Conservation (phyloP, 345 rosid species). For the Aurinia saxatilis region DNA sequence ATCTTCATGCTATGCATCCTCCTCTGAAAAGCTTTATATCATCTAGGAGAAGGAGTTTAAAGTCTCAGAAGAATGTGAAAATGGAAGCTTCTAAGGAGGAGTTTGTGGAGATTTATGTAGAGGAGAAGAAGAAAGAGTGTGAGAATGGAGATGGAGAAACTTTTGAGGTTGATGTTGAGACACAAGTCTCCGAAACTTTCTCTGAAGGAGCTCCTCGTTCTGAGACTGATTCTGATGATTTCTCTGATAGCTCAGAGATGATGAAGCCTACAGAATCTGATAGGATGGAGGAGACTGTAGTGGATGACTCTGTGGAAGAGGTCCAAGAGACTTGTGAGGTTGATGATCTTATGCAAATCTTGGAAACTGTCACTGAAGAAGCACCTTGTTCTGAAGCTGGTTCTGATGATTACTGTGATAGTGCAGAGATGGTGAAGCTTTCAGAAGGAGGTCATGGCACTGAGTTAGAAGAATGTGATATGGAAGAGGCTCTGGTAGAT, state of each 20-base stretch:
- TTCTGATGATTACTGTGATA: slow-evolving; percentile 20
- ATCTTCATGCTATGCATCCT: slow-evolving; percentile 49
- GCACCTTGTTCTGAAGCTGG: slow-evolving; percentile 34
- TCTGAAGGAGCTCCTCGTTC: slow-evolving; percentile 36
- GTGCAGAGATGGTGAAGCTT: not conserved
- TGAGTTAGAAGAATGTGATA: not conserved
- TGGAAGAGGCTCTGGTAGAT: slow-evolving; percentile 2
- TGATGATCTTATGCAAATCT: slow-evolving; percentile 23
- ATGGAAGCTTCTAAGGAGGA: slow-evolving; percentile 30
- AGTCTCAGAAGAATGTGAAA: slow-evolving; percentile 47
- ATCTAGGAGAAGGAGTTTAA: slow-evolving; percentile 51
- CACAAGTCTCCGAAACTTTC: slow-evolving; percentile 28
- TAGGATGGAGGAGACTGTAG: slow-evolving; percentile 1
- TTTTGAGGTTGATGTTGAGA: slow-evolving; percentile 12
- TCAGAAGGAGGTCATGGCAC: slow-evolving; percentile 7
- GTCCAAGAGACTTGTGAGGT: not conserved
- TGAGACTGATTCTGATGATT: slow-evolving; percentile 30
- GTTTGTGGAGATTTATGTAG: slow-evolving; percentile 39
- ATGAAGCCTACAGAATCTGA: not conserved
- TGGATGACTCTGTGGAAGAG: slow-evolving; percentile 1
- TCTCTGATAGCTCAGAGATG: slow-evolving; percentile 12
- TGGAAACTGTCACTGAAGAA: slow-evolving; percentile 32
- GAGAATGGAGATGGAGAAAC: slow-evolving; percentile 8
- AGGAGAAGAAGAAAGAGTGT: slow-evolving; percentile 23
- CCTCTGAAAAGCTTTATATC: slow-evolving; percentile 72